Evolutionary conservation across 352 stramenopile genomes (phyloP), one percentile per base, ranked within the genome.

Genomic region (Hyaloperonospora arabidopsidis): DNA sequence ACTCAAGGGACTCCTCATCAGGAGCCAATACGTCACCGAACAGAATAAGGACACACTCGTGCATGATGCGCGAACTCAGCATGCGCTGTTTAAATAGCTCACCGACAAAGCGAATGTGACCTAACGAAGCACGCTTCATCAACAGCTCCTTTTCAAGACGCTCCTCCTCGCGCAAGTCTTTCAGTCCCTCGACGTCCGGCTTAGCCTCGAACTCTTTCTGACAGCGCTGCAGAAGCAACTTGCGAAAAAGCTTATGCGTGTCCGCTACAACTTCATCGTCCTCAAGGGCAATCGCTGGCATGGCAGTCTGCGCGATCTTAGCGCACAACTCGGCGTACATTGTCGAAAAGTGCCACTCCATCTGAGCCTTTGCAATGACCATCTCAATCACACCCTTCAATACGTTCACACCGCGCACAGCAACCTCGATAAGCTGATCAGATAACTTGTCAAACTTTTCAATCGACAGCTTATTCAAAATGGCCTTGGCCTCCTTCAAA

Each of bases 381-480:
- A 97, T 84, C 22, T 89, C 74, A 53, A 98, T 97, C 35, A 95
- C 88, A 32, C 79, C 86, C 47, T 80, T 82, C 13, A 97, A 62
- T 15, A 95, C 78, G 15, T 88, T 80, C 8, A 87, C 55, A 29
- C 74, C 76, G 14, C 74, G 82, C 55, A 97, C 92, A 5, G 87
- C 89, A 36, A 97, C 88, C 11, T 87, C 68, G 57, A 97, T 90
- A 29, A 98, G 87, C 41, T 90, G 75, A 40, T 90, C 74, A 18
- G 87, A 97, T 23, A 98, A 72, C 60, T 96, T 96, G 52, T 97
- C 89, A 49, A 98, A 97, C 56, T 97, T 98, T 41, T 97, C 97
- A 29, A 98, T 85, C 41, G 90, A 98, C 39, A 98, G 76, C 74
- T 98, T 98, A 83, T 98, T 98, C 17, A 98, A 67, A 49, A 98